A percentile compares a stretch with the other conserved stretches of the same genome.
Evolutionary conservation across 768 basidiomycete genomes (phyloP).

Genomic region (Termitomyces sp.): DNA sequence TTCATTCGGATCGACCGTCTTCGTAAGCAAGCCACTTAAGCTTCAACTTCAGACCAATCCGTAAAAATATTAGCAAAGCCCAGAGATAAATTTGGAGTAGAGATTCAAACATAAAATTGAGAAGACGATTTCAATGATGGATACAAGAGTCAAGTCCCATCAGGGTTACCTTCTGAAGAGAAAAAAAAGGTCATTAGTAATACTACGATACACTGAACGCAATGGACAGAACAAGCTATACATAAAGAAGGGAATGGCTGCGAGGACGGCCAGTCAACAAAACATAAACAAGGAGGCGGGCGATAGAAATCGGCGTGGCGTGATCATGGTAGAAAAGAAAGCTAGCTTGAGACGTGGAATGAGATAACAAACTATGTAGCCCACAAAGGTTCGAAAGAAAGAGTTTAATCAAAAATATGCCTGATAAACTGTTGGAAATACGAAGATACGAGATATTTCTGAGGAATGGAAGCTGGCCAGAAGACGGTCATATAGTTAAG

Average conservation of each 20-base stretch:
- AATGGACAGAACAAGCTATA: not conserved
- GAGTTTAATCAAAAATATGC: slow-evolving; percentile 2
- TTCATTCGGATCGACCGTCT: not conserved
- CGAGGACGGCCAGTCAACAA: not conserved
- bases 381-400: not conserved
- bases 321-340: not conserved
- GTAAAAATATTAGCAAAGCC: too few relatives aligned
- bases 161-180: not conserved
- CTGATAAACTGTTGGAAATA: slow-evolving; percentile 5
- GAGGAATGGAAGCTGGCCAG: slow-evolving; percentile 10
- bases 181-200: slow-evolving; percentile 1
- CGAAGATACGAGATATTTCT: slow-evolving; percentile 19
- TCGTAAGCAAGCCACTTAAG: not conserved
- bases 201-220: slow-evolving; percentile 6
- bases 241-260: slow-evolving; percentile 1
- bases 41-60: not conserved
- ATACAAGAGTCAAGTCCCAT: not conserved
- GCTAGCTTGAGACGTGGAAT: slow-evolving; percentile 1
- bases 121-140: not conserved
- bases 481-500: slow-evolving; percentile 11
- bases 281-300: slow-evolving; percentile 1
- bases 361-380: slow-evolving; percentile 10
- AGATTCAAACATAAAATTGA: not conserved
- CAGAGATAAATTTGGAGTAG: not conserved
- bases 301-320: slow-evolving; percentile 4